Percentiles rank a stretch among this genome's conserved stretches.
phyloP scores from a whole-genome alignment of 495 filamentous ascomycete genomes.

The Staphylotrichum longicolle region DNA sequence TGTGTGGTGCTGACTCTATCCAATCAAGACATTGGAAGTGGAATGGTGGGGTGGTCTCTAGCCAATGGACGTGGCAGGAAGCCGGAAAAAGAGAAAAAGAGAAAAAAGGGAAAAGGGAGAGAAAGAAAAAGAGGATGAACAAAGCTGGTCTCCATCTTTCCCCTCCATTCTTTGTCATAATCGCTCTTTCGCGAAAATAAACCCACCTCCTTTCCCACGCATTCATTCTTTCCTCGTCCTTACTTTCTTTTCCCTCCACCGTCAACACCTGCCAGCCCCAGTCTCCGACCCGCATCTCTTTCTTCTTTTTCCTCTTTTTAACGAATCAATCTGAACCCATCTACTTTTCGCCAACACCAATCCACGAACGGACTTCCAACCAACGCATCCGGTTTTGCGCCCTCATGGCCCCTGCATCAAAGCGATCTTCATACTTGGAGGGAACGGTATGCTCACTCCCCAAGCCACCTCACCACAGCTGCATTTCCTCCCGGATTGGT shows the following conservation, averaged over 20 bases:
- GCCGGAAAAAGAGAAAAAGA: conserved; percentile 15
- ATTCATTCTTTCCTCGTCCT: conserved; percentile 6
- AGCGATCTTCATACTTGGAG: conserved; percentile 3
- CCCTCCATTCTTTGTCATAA: conserved; percentile 22
- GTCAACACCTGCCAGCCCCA: background rate
- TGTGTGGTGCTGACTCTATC: conserved; percentile 2
- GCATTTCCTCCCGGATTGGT: no score
- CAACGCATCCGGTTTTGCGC: background rate
- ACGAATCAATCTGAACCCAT: background rate
- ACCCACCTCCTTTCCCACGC: background rate
- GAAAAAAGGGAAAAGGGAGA: conserved; percentile 15
- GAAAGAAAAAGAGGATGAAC: conserved; percentile 17
- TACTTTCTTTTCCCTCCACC: conserved; percentile 24
- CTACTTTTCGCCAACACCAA: background rate
- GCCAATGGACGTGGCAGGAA: conserved; percentile 6
- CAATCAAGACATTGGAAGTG: background rate
- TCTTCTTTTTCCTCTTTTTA: conserved; percentile 6
- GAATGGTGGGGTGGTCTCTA: background rate
- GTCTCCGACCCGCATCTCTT: background rate
- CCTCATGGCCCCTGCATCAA: conserved; percentile 13
- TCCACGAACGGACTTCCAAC: background rate
- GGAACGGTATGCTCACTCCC: conserved; percentile 13
- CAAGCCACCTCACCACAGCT: no score
- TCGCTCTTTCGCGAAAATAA: conserved; percentile 10
- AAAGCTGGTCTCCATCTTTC: conserved; percentile 15